phyloP scores from a whole-genome alignment of 345 rosid genomes.

The Melastoma malabathricum region DNA sequence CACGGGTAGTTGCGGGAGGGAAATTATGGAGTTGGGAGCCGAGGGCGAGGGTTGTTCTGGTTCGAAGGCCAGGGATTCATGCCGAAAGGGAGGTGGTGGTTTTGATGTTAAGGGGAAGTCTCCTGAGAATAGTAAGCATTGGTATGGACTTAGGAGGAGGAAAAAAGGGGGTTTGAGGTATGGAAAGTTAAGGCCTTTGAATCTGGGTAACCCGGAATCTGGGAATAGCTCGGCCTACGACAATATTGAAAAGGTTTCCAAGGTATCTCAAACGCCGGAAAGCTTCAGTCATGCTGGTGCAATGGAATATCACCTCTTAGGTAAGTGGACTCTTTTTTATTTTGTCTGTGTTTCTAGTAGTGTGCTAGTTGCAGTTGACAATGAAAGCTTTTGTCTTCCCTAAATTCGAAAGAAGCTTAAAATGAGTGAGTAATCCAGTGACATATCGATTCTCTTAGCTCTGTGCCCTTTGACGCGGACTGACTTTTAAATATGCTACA shows the following conservation, averaged over 20 bases:
- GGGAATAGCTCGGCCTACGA: conserved; percentile 11
- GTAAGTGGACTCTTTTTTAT: conserved; percentile 19
- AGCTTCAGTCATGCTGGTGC: conserved; percentile 12
- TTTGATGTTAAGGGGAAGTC: conserved; percentile 36
- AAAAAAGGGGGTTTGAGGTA: conserved; percentile 21
- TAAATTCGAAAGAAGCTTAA: no score
- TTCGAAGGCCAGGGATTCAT: conserved; percentile 14
- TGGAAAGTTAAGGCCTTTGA: conserved; percentile 17
- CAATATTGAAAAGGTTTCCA: conserved; percentile 12
- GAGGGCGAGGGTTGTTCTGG: conserved; percentile 14
- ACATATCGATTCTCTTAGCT: neutral
- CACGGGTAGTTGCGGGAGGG: conserved; percentile 9
- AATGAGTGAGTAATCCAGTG: no score
- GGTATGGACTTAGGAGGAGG: conserved; percentile 24
- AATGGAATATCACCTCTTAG: conserved; percentile 19
- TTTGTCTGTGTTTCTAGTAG: neutral
- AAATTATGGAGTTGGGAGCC: conserved; percentile 15
- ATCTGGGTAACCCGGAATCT: conserved; percentile 11
- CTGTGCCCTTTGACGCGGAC: neutral
- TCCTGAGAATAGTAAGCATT: conserved; percentile 32
- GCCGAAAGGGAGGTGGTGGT: conserved; percentile 20
- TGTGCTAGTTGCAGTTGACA: no score
- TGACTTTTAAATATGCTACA: conserved; percentile 7
- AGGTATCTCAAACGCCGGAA: conserved; percentile 16
- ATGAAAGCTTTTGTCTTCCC: no score